These are phyloP conservation scores for Globisporangium mamillatum DNA, from an alignment of 352 stramenopile genomes.

Conservation along the genomic window DNA sequence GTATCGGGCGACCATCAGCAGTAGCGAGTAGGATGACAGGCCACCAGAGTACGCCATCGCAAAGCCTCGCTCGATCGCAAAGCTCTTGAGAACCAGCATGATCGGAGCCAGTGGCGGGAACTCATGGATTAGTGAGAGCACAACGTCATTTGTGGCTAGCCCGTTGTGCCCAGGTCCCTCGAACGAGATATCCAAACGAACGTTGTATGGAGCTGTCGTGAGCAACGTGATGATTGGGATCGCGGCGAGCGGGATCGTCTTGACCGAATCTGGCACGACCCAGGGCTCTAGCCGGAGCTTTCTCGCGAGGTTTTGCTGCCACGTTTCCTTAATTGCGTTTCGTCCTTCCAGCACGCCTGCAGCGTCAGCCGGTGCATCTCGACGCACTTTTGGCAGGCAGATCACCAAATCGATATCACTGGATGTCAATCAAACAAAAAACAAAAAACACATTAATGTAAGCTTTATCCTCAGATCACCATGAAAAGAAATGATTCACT, in stretches of 20 bases:
- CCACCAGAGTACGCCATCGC: conserved; percentile 96
- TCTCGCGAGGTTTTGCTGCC: conserved; percentile 95
- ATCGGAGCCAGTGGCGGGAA: conserved; percentile 94
- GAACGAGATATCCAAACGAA: conserved; percentile 96
- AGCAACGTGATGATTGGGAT: conserved; percentile 97
- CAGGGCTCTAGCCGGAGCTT: conserved; percentile 93
- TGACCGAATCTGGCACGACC: conserved; percentile 93
- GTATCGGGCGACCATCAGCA: conserved; percentile 95
- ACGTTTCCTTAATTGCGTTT: conserved; percentile 98
- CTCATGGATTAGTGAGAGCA: conserved; percentile 91
- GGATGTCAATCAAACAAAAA: conserved; percentile 1
- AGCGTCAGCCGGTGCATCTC: conserved; percentile 92
- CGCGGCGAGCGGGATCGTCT: conserved; percentile 95
- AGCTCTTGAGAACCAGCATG: conserved; percentile 96
- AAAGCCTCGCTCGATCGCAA: conserved; percentile 91
- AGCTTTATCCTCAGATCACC: neutral
- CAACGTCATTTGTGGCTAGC: conserved; percentile 92
- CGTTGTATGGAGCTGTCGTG: conserved; percentile 70
- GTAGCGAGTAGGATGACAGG: conserved; percentile 94
- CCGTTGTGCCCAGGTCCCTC: conserved; percentile 96
- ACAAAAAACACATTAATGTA: neutral
- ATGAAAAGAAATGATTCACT: conserved; percentile 1
- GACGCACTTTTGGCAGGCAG: conserved; percentile 95
- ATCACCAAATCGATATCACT: conserved; percentile 97
- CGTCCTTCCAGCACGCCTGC: conserved; percentile 95